phyloP scores from a whole-genome alignment of 73 alveolate genomes.

The Paramecium octaurelia region DNA sequence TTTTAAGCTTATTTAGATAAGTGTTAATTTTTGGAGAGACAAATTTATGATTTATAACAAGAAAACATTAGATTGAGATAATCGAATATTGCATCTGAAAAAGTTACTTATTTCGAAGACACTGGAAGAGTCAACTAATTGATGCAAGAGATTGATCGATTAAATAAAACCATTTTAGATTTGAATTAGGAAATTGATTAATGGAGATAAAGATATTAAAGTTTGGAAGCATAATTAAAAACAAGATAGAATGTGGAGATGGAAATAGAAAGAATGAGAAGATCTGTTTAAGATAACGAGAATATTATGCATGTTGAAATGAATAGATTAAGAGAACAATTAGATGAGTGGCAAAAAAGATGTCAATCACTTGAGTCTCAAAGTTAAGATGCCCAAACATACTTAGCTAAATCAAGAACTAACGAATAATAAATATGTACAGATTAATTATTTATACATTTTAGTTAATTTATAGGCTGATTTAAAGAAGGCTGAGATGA shows the following conservation, averaged over 20 bases:
- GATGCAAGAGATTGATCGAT: background rate
- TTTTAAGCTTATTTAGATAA: background rate
- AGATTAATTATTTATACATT: background rate
- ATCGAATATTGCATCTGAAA: background rate
- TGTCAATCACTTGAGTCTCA: background rate
- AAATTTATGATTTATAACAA: background rate
- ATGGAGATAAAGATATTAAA: conserved; percentile 50
- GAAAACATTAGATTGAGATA: background rate
- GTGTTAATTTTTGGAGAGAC: background rate
- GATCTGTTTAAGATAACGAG: conserved; percentile 49
- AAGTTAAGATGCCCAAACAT: background rate
- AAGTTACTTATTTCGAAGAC: background rate
- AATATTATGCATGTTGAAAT: conserved; percentile 29
- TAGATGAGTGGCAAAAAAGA: conserved; percentile 21
- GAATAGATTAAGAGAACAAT: conserved; percentile 40
- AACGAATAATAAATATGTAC: background rate
- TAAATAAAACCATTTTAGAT: background rate
- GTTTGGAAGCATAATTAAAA: background rate
- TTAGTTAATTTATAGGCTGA: conserved; percentile 8
- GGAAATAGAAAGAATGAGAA: conserved; percentile 45
- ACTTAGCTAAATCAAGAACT: background rate
- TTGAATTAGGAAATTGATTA: conserved; percentile 22
- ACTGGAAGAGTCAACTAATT: conserved; percentile 31
- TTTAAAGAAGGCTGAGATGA: background rate
- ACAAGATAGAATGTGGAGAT: conserved; percentile 28